Evolutionary conservation across 2,329 filamentous ascomycete genomes (phyloP).

Genomic region (Daldinia sp.): DNA sequence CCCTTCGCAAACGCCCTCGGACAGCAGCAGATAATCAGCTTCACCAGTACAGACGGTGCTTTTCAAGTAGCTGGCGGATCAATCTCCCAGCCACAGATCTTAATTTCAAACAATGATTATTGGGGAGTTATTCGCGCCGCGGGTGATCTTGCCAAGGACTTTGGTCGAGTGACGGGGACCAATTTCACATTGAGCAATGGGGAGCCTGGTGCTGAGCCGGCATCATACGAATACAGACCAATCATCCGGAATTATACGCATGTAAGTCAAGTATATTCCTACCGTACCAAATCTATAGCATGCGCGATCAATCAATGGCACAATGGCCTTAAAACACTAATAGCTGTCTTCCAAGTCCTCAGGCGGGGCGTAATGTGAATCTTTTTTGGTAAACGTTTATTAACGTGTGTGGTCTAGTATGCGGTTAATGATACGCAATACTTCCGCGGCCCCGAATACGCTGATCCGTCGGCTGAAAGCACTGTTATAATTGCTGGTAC

Average conservation of each 20-base stretch:
- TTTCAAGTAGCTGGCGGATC: constrained; percentile 43
- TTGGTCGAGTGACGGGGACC: constrained; percentile 73
- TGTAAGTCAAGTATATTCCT: constrained; percentile 45
- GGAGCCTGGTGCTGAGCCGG: constrained; percentile 47
- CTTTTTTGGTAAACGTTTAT: not conserved
- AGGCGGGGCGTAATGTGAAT: not conserved
- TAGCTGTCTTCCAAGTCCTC: not conserved
- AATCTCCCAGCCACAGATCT: constrained; percentile 51
- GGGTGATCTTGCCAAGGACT: constrained; percentile 71
- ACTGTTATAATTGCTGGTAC: constrained; percentile 74
- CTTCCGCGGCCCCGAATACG: constrained; percentile 56
- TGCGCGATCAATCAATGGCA: not conserved
- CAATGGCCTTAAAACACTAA: not conserved
- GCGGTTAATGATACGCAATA: constrained; percentile 51
- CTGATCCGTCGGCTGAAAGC: constrained; percentile 52
- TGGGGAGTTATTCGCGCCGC: constrained; percentile 74
- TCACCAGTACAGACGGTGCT: constrained; percentile 31
- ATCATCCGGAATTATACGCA: constrained; percentile 57
- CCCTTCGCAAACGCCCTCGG: constrained; percentile 39
- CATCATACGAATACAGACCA: constrained; percentile 54
- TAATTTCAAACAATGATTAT: constrained; percentile 67
- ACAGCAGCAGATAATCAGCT: constrained; percentile 45
- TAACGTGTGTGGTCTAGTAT: constrained; percentile 47
- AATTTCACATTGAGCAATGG: constrained; percentile 68
- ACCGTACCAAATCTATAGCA: not conserved